Percentiles rank a stretch among this genome's conserved stretches.
These are phyloP conservation scores for Guadua angustifolia DNA, from an alignment of 176 grass and related monocot genomes.

Conservation along the genomic window DNA sequence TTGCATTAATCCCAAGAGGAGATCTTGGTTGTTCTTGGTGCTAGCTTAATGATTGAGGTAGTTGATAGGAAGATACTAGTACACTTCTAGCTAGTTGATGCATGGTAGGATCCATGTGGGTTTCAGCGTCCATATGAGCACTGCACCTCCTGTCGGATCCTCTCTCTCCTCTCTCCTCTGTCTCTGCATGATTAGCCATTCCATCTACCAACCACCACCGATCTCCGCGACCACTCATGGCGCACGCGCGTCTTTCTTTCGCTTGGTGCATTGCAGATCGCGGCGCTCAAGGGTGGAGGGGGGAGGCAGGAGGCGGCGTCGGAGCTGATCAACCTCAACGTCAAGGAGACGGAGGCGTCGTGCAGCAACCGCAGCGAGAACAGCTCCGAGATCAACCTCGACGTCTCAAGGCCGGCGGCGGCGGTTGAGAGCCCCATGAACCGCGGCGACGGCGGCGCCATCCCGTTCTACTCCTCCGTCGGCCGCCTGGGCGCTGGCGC, in stretches of 20 bases:
- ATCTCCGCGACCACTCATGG: background rate
- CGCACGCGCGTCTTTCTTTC: background rate
- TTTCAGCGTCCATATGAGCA: constrained; percentile 53
- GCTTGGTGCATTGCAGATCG: constrained; percentile 47
- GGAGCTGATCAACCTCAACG: constrained; percentile 74
- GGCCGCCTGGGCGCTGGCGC: background rate
- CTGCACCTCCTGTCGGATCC: constrained; percentile 46
- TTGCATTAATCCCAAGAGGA: background rate
- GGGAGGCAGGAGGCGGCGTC: constrained; percentile 64
- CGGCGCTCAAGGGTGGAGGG: constrained; percentile 63
- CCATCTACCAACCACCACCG: constrained; percentile 49
- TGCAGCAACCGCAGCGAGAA: constrained; percentile 93
- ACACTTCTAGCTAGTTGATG: background rate
- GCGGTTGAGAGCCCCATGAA: constrained; percentile 50
- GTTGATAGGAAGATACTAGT: background rate
- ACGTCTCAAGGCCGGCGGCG: constrained; percentile 47
- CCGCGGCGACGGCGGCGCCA: constrained; percentile 16
- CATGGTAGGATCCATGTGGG: constrained; percentile 48
- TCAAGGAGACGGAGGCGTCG: constrained; percentile 91
- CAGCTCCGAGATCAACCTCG: constrained; percentile 94
- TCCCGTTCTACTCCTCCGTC: constrained; percentile 33
- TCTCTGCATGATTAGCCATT: constrained; percentile 44
- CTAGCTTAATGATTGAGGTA: constrained; percentile 13
- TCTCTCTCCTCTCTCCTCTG: background rate
- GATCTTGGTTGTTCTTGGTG: background rate